These are phyloP conservation scores for Colletotrichum sp. DNA, from an alignment of 2,329 filamentous ascomycete species.

Conservation along the genomic window DNA sequence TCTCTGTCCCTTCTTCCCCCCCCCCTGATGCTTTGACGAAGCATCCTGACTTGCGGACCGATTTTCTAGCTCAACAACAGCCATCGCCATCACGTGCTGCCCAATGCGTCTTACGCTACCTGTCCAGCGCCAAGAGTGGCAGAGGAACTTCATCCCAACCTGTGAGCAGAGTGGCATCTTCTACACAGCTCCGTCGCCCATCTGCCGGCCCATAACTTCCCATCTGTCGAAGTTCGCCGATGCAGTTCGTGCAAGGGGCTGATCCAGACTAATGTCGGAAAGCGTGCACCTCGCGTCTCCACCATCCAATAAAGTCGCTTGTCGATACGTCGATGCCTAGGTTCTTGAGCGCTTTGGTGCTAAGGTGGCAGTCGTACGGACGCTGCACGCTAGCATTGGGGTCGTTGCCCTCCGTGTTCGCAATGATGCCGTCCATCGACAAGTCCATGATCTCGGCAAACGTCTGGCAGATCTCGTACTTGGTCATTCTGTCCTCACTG, in stretches of 20 bases:
- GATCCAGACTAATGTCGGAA: slow-evolving; percentile 53
- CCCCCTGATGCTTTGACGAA: neutral
- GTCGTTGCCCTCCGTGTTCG: slow-evolving; percentile 75
- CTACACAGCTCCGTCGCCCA: no score
- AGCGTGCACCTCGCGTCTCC: slow-evolving; percentile 68
- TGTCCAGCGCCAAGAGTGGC: neutral
- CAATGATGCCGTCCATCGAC: slow-evolving; percentile 68
- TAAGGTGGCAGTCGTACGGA: slow-evolving; percentile 88
- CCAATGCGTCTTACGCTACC: neutral
- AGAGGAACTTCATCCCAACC: neutral
- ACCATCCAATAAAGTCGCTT: slow-evolving; percentile 81
- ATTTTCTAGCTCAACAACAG: neutral
- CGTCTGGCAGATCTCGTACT: slow-evolving; percentile 84
- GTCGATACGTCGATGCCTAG: slow-evolving; percentile 78
- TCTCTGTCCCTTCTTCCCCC: neutral
- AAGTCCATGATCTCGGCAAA: slow-evolving; percentile 83
- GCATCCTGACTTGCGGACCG: neutral
- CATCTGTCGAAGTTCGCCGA: neutral
- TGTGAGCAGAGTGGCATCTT: neutral
- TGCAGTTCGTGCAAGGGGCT: neutral
- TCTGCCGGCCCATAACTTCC: neutral
- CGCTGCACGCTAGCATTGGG: slow-evolving; percentile 74
- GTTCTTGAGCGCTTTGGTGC: slow-evolving; percentile 74
- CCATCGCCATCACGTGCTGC: neutral
- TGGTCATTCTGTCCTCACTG: slow-evolving; percentile 85